Base-by-base conservation (phyloP, 305 asterid species). In the Plantago coronopus region DNA sequence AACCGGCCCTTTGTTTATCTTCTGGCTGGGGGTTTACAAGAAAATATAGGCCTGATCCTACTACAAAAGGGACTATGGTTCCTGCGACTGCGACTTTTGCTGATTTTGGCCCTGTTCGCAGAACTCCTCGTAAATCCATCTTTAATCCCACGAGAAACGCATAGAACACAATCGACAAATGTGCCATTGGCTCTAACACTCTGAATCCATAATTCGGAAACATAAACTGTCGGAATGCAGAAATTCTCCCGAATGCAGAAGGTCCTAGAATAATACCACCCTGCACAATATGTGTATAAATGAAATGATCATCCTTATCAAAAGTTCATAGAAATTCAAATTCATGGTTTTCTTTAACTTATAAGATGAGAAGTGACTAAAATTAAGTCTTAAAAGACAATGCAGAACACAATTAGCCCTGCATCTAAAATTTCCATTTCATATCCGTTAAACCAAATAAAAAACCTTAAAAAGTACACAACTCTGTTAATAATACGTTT, bases 121-220 rank as follows among this genome's bases (percentile, higher is more conserved):
- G 27, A 17, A 87, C 60, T 1, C 87, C 77, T 62, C 66, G 68
- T 10, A 82, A 59, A 16, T 93, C 97, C 87, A 82, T 81, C 60
- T 82, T 85, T 21, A 89, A 59, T 45, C 97, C 99, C 58, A 76
- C 73, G 11, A 93, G 81, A 77, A 93, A 87, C 47, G 96, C 97
- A 45, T 78, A 83, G 56, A 71, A 79, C 7, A 78, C 76, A 12
- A 93, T 72, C 72, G 91, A 71, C 20, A 89, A 59, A 56, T 93
- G 99, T 20, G 96, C 95, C 86, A 93, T 79, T 45, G 96, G 94
- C 84, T 93, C 97, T 56, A 93, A 50, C 11, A 82, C 68, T 56
- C 63, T 72, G 76, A 83, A 81, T 11, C 87, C 77, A 50, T 78
- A 93, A 57, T 64, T 77, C 18, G 97, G 97, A 76, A 87, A 93